Evolutionary conservation across 176 grass and related monocot genomes (phyloP), one percentile per base, ranked within the genome.

Genomic region (Tuctoria greenei): DNA sequence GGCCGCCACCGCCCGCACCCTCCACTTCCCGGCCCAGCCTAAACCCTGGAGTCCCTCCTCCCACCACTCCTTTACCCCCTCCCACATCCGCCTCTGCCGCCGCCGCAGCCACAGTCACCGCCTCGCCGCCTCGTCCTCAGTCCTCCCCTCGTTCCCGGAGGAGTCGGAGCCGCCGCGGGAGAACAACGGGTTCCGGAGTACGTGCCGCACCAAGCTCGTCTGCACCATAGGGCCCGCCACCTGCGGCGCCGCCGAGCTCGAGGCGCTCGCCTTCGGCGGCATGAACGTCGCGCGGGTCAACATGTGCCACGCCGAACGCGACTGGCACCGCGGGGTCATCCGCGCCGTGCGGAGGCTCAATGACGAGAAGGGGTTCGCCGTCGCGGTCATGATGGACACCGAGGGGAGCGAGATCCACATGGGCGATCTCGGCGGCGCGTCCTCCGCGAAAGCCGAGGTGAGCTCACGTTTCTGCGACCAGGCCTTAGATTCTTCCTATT

Each of bases 361-460:
- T 66, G 95, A 99, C 61, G 95, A 99, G 77, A 99, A 99, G 41
- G 95, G 95, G 0, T 95, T 88, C 59, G 91, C 91, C 18, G 85
- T 99, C 62, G 91, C 91, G 39, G 84, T 99, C 56, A 99, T 99
- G 95, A 92, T 99, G 91, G 95, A 99, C 60, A 99, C 95, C 1
- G 91, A 99, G 86, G 95, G 95, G 38, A 95, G 91, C 64, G 95
- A 99, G 79, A 99, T 99, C 69, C 91, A 95, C 72, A 95, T 99
- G 95, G 95, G 95, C 0, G 95, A 95, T 82, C 91, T 99, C 64
- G 91, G 95, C 11, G 91, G 95, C 39, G 84, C 91, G 6, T 15
- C 95, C 0, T 89, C 91, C 25, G 81, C 89, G 52, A 98, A 94
- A 79, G 91, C 89, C 10, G 91, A 98, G 95, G 91, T 98, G 51